phyloP scores from a whole-genome alignment of 176 grass and related monocot genomes.

The Guadua angustifolia region DNA sequence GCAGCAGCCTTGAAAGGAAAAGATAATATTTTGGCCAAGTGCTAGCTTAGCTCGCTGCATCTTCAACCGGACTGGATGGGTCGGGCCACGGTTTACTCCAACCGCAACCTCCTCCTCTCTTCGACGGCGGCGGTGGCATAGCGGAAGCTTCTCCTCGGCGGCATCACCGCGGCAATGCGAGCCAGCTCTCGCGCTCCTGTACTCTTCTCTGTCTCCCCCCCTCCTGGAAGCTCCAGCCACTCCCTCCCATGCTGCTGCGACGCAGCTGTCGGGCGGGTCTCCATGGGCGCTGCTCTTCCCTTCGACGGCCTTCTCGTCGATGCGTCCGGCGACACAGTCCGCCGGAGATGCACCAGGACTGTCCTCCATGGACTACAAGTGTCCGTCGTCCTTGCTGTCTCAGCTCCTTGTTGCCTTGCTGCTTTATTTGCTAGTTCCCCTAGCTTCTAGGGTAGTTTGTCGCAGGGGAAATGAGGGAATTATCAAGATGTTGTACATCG shows the following conservation, averaged over 20 bases:
- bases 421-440: not conserved
- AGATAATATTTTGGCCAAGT: too few species aligned
- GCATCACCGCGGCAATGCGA: not conserved
- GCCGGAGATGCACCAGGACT: slow-evolving; percentile 45
- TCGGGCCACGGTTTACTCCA: too few species aligned
- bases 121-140: slow-evolving; percentile 29
- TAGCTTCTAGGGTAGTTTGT: slow-evolving; percentile 14
- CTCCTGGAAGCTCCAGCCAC: slow-evolving; percentile 46
- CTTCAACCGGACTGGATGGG: too few species aligned
- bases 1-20: too few species aligned
- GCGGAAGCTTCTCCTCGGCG: slow-evolving; percentile 12
- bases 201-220: not conserved
- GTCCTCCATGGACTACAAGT: slow-evolving; percentile 57
- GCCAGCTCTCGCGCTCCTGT: not conserved
- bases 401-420: not conserved
- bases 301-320: slow-evolving; percentile 56
- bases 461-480: not conserved
- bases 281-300: slow-evolving; percentile 19
- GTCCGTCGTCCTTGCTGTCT: slow-evolving; percentile 19
- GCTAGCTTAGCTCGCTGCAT: too few species aligned
- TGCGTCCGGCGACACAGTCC: slow-evolving; percentile 15
- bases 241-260: not conserved
- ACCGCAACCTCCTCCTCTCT: too few species aligned
- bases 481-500: not conserved
- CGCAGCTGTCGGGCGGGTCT: not conserved